Evolutionary conservation across 78 protist species (phyloP).

Genomic region (Polysphondylium violaceum): DNA sequence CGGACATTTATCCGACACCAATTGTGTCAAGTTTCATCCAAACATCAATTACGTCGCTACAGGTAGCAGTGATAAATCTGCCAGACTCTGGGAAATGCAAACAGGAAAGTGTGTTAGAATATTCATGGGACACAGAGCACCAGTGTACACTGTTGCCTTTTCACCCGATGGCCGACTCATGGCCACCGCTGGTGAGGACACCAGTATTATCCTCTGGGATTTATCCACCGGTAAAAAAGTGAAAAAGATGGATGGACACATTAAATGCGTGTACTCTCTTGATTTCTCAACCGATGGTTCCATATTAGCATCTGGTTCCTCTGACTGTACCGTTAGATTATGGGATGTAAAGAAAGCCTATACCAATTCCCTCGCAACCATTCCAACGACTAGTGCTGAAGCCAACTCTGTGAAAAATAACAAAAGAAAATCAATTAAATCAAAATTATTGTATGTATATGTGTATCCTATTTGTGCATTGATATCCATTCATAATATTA

Average conservation of each 20-base stretch:
- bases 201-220: conserved; percentile 86
- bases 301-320: conserved; percentile 86
- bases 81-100: conserved; percentile 79
- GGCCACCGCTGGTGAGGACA: conserved; percentile 90
- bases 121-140: conserved; percentile 86
- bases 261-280: conserved; percentile 74
- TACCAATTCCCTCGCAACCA: background rate
- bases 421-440: conserved; percentile 15
- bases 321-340: conserved; percentile 89
- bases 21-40: conserved; percentile 94
- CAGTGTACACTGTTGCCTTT: conserved; percentile 80
- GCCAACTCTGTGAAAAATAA: background rate
- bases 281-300: conserved; percentile 67
- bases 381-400: background rate
- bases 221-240: conserved; percentile 74
- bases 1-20: conserved; percentile 95
- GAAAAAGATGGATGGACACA: conserved; percentile 83
- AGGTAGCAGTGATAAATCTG: conserved; percentile 90
- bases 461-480: background rate
- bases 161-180: conserved; percentile 86
- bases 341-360: conserved; percentile 90
- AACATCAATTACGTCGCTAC: conserved; percentile 93
- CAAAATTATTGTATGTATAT: conserved; percentile 30
- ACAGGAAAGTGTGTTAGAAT: conserved; percentile 91
- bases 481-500: background rate